Evolutionary conservation across 176 grass and related monocot species (phyloP).

Genomic region (Cenchrus americanus): DNA sequence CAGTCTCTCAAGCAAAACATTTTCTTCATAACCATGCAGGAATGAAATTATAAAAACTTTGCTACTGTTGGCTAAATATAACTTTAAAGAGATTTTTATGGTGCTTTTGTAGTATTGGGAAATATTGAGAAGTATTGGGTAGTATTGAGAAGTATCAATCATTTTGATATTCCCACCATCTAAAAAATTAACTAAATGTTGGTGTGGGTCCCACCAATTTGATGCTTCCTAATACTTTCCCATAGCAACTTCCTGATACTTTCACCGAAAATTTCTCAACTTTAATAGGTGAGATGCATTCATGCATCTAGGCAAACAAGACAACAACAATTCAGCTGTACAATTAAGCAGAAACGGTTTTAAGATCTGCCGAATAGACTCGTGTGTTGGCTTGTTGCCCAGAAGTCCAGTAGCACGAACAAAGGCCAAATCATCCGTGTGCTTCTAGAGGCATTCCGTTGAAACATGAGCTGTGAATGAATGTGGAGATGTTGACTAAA

Average conservation of each 20-base stretch:
- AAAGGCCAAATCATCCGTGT: neutral
- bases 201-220: no score
- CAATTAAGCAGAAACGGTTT: no score
- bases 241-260: no score
- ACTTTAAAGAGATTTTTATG: no score
- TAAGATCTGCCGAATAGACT: no score
- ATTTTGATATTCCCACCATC: no score
- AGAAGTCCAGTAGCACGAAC: neutral
- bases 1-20: neutral
- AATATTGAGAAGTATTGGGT: no score
- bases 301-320: neutral
- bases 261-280: no score
- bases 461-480: neutral
- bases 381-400: neutral
- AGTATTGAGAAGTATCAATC: no score
- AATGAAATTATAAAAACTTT: neutral
- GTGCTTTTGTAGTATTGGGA: no score
- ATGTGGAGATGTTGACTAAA: conserved; percentile 24
- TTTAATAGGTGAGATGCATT: neutral
- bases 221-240: no score
- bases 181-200: no score
- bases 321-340: neutral
- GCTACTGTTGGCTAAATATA: neutral
- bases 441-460: neutral
- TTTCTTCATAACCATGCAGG: neutral